Conservation (phyloP, 495 filamentous ascomycete genomes). For the Chaetomium tenue region DNA sequence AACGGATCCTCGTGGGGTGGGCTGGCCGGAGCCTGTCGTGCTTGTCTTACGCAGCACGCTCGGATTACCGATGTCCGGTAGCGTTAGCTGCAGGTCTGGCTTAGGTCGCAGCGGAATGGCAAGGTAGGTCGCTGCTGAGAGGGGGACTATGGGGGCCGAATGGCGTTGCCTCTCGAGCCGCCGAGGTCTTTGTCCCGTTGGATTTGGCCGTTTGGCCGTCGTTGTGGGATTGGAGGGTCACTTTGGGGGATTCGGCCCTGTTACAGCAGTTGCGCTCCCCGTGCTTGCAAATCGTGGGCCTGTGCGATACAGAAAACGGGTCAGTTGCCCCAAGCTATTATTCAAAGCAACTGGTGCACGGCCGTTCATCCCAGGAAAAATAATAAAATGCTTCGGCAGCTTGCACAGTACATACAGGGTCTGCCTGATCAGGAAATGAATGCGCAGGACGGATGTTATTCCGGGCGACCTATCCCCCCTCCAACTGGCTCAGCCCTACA, state of each 20-base stretch:
- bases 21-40: background rate
- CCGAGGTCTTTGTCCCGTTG: constrained; percentile 27
- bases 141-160: constrained; percentile 26
- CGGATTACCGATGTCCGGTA: constrained; percentile 8
- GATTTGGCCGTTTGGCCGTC: constrained; percentile 16
- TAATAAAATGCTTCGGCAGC: constrained; percentile 7
- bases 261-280: background rate
- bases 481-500: no score
- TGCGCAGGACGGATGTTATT: background rate
- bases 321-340: constrained; percentile 2
- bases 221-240: constrained; percentile 8
- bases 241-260: background rate
- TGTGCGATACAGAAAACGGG: background rate
- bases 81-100: constrained; percentile 24
- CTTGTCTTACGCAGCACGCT: constrained; percentile 14
- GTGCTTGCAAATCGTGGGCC: no score
- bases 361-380: constrained; percentile 11
- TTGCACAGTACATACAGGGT: background rate
- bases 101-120: constrained; percentile 11
- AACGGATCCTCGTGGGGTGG: constrained; percentile 8
- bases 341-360: background rate
- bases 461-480: no score
- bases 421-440: background rate
- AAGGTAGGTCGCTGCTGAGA: constrained; percentile 12
- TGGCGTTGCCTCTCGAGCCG: constrained; percentile 32